Base-by-base conservation (phyloP, 73 alveolate genomes). In the Paraurostyla sp. region DNA sequence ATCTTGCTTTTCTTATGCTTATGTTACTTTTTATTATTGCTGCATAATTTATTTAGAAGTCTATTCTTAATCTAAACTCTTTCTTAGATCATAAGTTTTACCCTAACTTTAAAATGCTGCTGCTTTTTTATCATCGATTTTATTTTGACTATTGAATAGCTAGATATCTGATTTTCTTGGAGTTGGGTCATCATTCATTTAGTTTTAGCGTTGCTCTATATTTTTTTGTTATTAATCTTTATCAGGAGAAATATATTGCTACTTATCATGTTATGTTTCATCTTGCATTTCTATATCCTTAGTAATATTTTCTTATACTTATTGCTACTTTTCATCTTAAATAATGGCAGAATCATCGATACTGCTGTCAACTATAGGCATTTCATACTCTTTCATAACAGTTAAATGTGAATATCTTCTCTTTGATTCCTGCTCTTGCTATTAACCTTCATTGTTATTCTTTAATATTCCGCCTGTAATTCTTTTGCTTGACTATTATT, bases 301-400 rank as follows among this genome's bases (percentile, higher is more conserved):
- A 27, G 78, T 54, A 54, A 6, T n/a, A 11, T 11, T 54, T 54
- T 7, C 16, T 54, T 54, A n/a, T n/a, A 6, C 11, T 11, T 11
- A 15, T 54, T 11, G 22, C 22, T 54, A n/a, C n/a, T n/a, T n/a
- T n/a, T n/a, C n/a, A n/a, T n/a, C n/a, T n/a, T n/a, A n/a, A n/a
- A n/a, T n/a, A n/a, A n/a, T n/a, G n/a, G n/a, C n/a, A 22, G 16
- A 54, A 15, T 22, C 22, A 35, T 65, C 82, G 4, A 65, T 7
- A 38, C 82, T 65, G 15, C 16, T 38, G 25, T 65, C 82, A 0
- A 35, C 82, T 36, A 65, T 30, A 35, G 82, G 82, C 82, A 65
- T 65, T 65, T 65, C 82, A 65, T 65, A 65, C 23, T 65, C 82
- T 30, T 65, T 65, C 82, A 65, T 65, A 38, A 36, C 32, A 38